phyloP scores from a whole-genome alignment of 2,329 filamentous ascomycete genomes.

The Clonostachys sp. region DNA sequence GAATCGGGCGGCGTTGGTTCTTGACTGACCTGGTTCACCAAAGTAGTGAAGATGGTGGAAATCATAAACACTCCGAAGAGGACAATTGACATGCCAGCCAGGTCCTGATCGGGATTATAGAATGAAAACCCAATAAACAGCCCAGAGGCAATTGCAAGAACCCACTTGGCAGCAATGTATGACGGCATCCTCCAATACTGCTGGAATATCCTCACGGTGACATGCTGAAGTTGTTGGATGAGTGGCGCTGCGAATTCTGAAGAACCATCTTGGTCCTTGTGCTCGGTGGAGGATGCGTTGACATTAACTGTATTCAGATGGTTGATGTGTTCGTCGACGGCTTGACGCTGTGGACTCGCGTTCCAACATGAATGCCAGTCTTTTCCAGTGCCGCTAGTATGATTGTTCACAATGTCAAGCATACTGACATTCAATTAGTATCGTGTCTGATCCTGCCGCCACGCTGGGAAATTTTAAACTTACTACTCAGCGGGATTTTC shows the following conservation, averaged over 20 bases:
- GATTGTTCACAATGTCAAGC: conserved; percentile 45
- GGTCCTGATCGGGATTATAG: conserved; percentile 46
- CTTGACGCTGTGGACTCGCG: conserved; percentile 42
- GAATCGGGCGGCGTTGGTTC: neutral
- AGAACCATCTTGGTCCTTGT: conserved; percentile 21
- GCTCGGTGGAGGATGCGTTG: neutral
- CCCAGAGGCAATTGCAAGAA: conserved; percentile 52
- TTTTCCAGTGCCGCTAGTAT: conserved; percentile 25
- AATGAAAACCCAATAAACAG: conserved; percentile 77
- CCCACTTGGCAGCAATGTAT: conserved; percentile 72
- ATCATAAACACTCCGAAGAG: conserved; percentile 75
- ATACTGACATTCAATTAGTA: conserved; percentile 29
- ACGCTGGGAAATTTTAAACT: too few species aligned
- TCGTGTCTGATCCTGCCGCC: too few species aligned
- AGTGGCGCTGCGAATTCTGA: conserved; percentile 79
- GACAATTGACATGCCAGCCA: conserved; percentile 69
- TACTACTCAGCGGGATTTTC: conserved; percentile 70
- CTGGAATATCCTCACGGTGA: conserved; percentile 67
- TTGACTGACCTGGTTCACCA: conserved; percentile 52
- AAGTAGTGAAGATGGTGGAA: conserved; percentile 66
- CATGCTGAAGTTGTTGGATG: conserved; percentile 55
- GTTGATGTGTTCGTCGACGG: conserved; percentile 49
- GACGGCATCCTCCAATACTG: conserved; percentile 72
- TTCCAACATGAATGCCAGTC: conserved; percentile 70
- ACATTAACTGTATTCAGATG: neutral